These are phyloP conservation scores for Austroboletus festivus DNA, from an alignment of 768 basidiomycete genomes.

Conservation along the genomic window DNA sequence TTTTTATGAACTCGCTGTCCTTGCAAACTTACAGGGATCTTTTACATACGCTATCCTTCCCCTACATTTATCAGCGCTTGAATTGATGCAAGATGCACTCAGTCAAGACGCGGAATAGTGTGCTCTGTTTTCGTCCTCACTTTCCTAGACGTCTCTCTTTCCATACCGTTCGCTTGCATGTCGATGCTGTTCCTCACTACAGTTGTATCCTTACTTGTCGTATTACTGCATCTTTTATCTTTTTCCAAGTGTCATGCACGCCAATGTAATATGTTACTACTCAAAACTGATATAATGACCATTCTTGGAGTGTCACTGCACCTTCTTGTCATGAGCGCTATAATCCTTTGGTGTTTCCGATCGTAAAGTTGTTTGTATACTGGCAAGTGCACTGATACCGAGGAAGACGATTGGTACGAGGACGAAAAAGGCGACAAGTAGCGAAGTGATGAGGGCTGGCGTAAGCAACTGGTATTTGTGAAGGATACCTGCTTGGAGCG, in stretches of 20 bases:
- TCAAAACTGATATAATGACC: constrained; percentile 14
- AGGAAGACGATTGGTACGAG: constrained; percentile 63
- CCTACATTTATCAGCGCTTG: constrained; percentile 71
- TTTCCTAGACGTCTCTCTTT: constrained; percentile 14
- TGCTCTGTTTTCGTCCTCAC: background rate
- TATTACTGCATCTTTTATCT: constrained; percentile 24
- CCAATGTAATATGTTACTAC: constrained; percentile 18
- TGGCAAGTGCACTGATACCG: constrained; percentile 63
- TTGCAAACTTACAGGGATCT: constrained; percentile 45
- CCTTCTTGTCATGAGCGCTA: constrained; percentile 71
- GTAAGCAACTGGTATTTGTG: constrained; percentile 75
- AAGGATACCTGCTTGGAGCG: constrained; percentile 57
- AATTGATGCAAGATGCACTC: constrained; percentile 52
- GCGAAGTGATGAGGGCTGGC: constrained; percentile 63
- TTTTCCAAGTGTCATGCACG: constrained; percentile 14
- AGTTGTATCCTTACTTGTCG: constrained; percentile 30
- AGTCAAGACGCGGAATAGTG: constrained; percentile 27
- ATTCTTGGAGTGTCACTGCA: constrained; percentile 46
- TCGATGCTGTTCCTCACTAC: constrained; percentile 15
- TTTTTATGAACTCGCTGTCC: constrained; percentile 66
- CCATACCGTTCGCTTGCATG: constrained; percentile 11
- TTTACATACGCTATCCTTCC: constrained; percentile 56
- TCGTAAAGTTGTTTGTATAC: constrained; percentile 68
- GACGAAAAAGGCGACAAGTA: constrained; percentile 65
- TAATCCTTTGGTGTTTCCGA: constrained; percentile 64